Percentiles rank a stretch among this genome's conserved stretches.
phyloP scores from a whole-genome alignment of 2,329 filamentous ascomycete species.

The Fusarium xylarioides region DNA sequence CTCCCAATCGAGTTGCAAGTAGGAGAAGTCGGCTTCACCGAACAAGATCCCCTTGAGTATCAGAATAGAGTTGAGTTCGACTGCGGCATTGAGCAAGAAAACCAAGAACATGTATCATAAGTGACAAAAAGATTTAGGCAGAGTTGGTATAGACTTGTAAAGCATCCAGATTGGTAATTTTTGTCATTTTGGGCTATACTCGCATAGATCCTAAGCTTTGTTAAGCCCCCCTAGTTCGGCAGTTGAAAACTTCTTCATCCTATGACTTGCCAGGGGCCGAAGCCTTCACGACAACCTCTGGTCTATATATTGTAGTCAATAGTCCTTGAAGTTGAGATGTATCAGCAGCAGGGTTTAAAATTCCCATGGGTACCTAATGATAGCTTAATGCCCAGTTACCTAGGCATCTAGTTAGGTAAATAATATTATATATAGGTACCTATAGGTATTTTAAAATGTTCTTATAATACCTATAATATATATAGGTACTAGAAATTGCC shows the following conservation, averaged over 20 bases:
- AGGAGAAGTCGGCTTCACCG: background rate
- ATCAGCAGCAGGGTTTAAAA: no score
- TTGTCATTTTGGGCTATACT: background rate
- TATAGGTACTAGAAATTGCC: no score
- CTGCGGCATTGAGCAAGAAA: background rate
- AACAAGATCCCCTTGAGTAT: background rate
- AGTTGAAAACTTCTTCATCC: background rate
- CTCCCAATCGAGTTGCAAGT: background rate
- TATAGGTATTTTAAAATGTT: no score
- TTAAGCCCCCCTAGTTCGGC: background rate
- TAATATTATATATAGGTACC: no score
- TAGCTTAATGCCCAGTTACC: no score
- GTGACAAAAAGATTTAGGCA: background rate
- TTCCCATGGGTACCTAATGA: no score
- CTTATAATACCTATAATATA: no score
- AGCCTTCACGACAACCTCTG: background rate
- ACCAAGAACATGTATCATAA: accelerated
- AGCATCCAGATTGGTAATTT: background rate
- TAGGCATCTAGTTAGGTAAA: no score
- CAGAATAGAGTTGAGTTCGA: background rate
- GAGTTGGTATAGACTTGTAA: accelerated
- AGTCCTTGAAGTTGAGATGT: accelerated
- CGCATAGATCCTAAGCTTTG: background rate
- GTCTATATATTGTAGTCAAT: background rate
- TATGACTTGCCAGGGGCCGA: accelerated